Evolutionary conservation across 768 basidiomycete genomes (phyloP), one percentile per base, ranked within the genome.

Genomic region (Boletus subcaerulescens): DNA sequence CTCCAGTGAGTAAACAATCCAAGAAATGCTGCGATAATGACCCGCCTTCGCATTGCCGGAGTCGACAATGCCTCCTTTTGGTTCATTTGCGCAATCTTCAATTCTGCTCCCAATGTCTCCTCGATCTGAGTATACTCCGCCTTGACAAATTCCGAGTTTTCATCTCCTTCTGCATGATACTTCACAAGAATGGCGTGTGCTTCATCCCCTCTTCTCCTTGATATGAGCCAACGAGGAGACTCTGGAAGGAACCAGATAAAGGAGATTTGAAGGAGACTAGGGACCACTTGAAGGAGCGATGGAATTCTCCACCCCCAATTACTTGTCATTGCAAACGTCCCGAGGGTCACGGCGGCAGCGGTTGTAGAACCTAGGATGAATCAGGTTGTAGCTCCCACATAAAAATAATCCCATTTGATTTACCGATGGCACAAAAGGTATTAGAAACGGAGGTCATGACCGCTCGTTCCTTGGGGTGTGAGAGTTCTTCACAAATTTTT

Each of bases 231-330:
- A 43, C 82, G 77, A 13, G 85, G 85, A 9, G 82, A 84, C 62
- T 87, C 85, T 4, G 84, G 84, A 18, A 86, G 70, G 62, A 83
- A 80, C 63, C 70, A 78, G 51, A 86, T 73, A 66, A 86, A 83
- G 18, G 58, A 53, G 39, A 87, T 63, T 56, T 87, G 85, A 22
- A 85, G 67, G 14, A 74, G 29, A 54, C 78, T 78, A 1, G 85
- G 85, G 1, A 76, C 62, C 33, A 80, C 59, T 66, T 87, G 85
- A 10, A 86, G 74, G 20, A 84, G 81, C 2, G 63, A 65, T 0
- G 84, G 85, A 20, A 86, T 83, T 17, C 85, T 76, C 85, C 85
- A 86, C 13, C 80, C 82, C 84, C 83, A 85, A 61, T 81, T 77
- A 46, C 60, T 78, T 0, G 59, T 51, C 76, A 87, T 83, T 9